Base-by-base conservation (phyloP, 2,329 filamentous ascomycete species). In the Emmonsia crescens region DNA sequence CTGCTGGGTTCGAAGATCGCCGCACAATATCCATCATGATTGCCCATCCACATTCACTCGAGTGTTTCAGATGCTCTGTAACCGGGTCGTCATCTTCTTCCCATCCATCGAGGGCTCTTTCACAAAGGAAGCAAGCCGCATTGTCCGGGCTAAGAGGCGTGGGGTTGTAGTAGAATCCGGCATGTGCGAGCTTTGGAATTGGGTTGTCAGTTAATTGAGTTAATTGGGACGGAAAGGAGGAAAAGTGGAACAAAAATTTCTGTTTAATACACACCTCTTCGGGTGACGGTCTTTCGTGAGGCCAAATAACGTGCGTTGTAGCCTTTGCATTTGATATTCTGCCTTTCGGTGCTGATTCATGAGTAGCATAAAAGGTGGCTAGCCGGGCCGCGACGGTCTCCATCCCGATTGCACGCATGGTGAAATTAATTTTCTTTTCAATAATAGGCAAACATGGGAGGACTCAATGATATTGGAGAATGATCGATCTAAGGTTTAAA, bases 101-200 rank as follows among this genome's bases (percentile, higher is more conserved):
- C 94, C 94, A 99, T 63, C 91, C 92, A 72, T 95, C 91, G 14
- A 99, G 82, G 61, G 87, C 85, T 72, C 90, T 89, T 64, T 85
- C 79, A 77, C 94, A 99, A 44, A 91, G 81, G 74, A 95, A 97
- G 74, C 94, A 99, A 67, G 85, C 83, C 56, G 89, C 89, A 74
- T 97, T 97, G 74, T 99, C 94, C 44, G 87, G 87, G 70, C 86
- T 89, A 55, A 84, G 82, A 59, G 84, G 80, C 16, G 83, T 85
- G 1, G 94, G 93, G 64, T 86, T 84, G 77, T 90, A 97, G 77
- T 88, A 94, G 77, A 99, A 96, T 44, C 94, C 94, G 61, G 94
- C 93, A 70, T 84, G 85, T 4, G 94, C 93, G 69, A 99, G 86
- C 89, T n/a, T n/a, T 96, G 71, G 52, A 56, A 29, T 49, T 49